phyloP scores from a whole-genome alignment of 371 early-diverging fungal genomes.

The Rhizopus arrhizus region DNA sequence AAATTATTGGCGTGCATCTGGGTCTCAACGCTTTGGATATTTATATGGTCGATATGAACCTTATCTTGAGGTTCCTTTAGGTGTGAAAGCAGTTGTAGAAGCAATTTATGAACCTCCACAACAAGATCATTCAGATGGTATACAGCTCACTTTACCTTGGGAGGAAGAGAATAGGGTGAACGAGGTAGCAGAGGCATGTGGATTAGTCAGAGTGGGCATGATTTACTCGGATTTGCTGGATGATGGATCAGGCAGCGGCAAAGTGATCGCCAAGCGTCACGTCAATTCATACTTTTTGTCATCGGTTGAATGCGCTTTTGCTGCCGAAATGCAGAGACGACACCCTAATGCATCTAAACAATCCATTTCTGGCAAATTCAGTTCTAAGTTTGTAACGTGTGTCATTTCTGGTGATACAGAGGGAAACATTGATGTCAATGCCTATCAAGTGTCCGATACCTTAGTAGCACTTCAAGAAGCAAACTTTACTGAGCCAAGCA shows the following conservation, averaged over 20 bases:
- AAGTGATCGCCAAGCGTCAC: conserved; percentile 87
- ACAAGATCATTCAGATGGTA: conserved; percentile 79
- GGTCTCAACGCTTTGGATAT: conserved; percentile 91
- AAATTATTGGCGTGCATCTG: conserved; percentile 85
- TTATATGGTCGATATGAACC: conserved; percentile 94
- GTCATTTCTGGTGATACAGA: conserved; percentile 85
- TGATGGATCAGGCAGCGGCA: conserved; percentile 81
- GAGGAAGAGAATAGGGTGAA: conserved; percentile 68
- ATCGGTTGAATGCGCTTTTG: conserved; percentile 89
- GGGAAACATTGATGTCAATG: conserved; percentile 83
- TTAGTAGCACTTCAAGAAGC: conserved; percentile 91
- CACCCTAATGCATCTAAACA: conserved; percentile 77
- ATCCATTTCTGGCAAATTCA: conserved; percentile 78
- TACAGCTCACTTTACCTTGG: conserved; percentile 66
- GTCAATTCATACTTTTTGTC: conserved; percentile 93
- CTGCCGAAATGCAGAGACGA: conserved; percentile 86
- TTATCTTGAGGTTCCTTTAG: conserved; percentile 92
- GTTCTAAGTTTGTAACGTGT: conserved; percentile 92
- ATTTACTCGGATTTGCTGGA: conserved; percentile 94
- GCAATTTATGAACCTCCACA: conserved; percentile 97
- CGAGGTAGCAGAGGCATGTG: conserved; percentile 74
- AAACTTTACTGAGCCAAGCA: conserved; percentile 89
- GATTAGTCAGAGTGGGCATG: conserved; percentile 88
- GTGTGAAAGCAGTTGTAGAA: conserved; percentile 96
- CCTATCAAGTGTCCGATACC: conserved; percentile 93